Evolutionary conservation across 2,329 filamentous ascomycete genomes (phyloP), one percentile per base, ranked within the genome.

Genomic region (Curvularia spicifera): DNA sequence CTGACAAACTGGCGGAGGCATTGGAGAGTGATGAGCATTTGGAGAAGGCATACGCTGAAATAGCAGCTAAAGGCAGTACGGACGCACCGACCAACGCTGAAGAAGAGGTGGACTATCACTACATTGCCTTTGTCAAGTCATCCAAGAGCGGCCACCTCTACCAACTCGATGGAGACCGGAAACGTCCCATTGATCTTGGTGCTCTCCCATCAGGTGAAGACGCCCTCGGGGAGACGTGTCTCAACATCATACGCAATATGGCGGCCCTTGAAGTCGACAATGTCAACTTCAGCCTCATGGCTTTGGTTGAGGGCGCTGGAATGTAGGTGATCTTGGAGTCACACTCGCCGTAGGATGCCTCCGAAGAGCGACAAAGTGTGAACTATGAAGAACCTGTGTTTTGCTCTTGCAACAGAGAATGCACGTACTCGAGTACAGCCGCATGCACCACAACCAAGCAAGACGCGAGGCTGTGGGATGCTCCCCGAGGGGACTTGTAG

Each of bases 291-390:
- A 73, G 64, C 56, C 58, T 76, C 15, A 74, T 74, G 69, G 71
- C 72, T 39, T 57, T 75, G 35, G 67, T 68, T 6, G 46, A 59
- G 4, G 48, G 40, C 18, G 49, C 20, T 22, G 43, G 15, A 7
- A 78, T 82, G 80, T 83, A 77, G 80, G 80, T 80, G 76, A 77
- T 71, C 79, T 78, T 79, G 81, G 81, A 83, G 81, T 82, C 81
- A 81, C 79, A 78, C 79, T 79, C 75, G 76, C 75, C 75, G 73
- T 78, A 72, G 78, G 68, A 70, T 56, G 44, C 68, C 59, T 70
- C 76, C 72, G 73, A 71, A 79, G 78, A 80, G 80, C 75, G 75
- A 80, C 74, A 73, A 75, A 79, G 78, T 76, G 78, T 81, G 81
- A 82, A 83, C 81, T 83, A 83, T 83, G 81, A 83, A 79, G 79